Base-by-base conservation (phyloP, 345 rosid species). In the Eutrema heterophyllum region DNA sequence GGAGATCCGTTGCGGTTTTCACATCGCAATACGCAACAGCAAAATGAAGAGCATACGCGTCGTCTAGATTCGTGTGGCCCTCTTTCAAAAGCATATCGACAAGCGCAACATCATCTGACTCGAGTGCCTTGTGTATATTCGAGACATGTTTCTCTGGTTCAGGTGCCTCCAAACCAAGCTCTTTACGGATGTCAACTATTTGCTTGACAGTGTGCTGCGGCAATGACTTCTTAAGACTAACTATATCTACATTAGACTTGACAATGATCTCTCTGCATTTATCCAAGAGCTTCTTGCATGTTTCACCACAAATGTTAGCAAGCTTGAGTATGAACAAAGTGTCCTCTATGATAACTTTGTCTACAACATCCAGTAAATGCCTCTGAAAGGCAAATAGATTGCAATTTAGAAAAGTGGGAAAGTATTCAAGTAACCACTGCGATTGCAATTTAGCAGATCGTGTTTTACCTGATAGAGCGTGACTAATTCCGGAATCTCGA, bases 1-100 rank as follows among this genome's bases (percentile, higher is more conserved):
- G 76, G 41, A 93, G 85, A 63, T 89, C 86, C 0, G 80, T 73
- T 4, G 96, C 86, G 7, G 92, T 93, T 77, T 89, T 86, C 24
- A 88, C 83, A 77, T 89, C 86, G 65, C 96, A 90, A 65, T 87
- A 87, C 5, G 96, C 85, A 44, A 93, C 97, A 21, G 97, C 98
- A 43, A 86, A 87, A 64, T 93, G 98, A 43, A 93, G 95, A 6
- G 96, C 98, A 73, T 61, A 68, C 0, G 97, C 86, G 49, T 81
- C 85, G 58, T 93, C 97, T 24, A 93, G 80, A 76, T 68, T 86
- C 29, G 89, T 81, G 38, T 81, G 84, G 1, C 80, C 90, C 58
- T 93, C 98, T 43, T 36, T 75, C 64, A 90, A 72, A 13, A 93
- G 84, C 96, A 83, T 58, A 38, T 89, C 52, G 21, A 93, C 89